Conservation (phyloP, 2,329 filamentous ascomycete genomes). For the Trichoderma pleuroti region DNA sequence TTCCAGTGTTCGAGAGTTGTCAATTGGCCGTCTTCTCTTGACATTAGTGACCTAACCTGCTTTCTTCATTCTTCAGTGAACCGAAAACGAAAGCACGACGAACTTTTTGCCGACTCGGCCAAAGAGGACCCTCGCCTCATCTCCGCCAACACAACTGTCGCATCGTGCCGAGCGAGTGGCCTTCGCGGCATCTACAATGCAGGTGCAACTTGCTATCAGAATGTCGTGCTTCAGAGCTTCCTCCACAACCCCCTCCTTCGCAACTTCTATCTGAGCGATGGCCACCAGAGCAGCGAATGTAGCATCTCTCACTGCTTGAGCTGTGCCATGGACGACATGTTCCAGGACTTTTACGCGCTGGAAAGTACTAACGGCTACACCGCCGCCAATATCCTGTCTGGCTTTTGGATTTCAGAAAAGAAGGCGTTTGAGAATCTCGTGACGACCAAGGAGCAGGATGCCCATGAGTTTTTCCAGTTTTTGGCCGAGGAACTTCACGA, state of each 20-base stretch:
- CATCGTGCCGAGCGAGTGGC: constrained; percentile 81
- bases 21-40: neutral
- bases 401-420: constrained; percentile 83
- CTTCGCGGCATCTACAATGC: constrained; percentile 94
- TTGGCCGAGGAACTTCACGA: constrained; percentile 87
- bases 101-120: constrained; percentile 60
- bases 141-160: constrained; percentile 70
- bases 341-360: constrained; percentile 65
- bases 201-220: constrained; percentile 98
- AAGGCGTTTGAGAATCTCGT: constrained; percentile 70
- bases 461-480: constrained; percentile 96
- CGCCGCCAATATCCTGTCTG: constrained; percentile 81
- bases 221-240: constrained; percentile 88
- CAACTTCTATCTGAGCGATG: constrained; percentile 88
- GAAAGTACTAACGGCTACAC: constrained; percentile 88
- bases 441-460: constrained; percentile 93
- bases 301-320: constrained; percentile 59
- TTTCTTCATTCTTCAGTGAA: constrained; percentile 34
- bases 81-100: constrained; percentile 74
- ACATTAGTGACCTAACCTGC: constrained; percentile 9
- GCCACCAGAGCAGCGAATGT: constrained; percentile 78
- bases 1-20: neutral
- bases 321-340: constrained; percentile 71
- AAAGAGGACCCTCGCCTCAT: constrained; percentile 76
- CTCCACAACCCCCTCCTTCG: constrained; percentile 89